Evolutionary conservation across 495 filamentous ascomycete genomes (phyloP), one percentile per base, ranked within the genome.

Genomic region (Terfezia boudieri): DNA sequence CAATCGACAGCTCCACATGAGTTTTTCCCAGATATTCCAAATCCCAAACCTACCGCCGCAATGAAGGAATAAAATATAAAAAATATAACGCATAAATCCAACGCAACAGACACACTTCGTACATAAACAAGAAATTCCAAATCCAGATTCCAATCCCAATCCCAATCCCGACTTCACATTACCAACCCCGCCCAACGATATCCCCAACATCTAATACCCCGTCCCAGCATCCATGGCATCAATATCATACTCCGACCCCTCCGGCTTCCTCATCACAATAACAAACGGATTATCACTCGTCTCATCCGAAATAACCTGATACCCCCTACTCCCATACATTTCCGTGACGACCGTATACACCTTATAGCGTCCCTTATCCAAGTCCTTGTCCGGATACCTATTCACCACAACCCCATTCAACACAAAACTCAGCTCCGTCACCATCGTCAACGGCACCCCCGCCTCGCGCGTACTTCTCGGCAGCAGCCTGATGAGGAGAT

Each of bases 381-480:
- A 14, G 12, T 46, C 41, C 41, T 20, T 4, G 4, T 46, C 41
- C 14, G 1, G 14, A 46, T 56, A 56, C 35, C 46, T 50, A 23
- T 61, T 59, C 37, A 61, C 59, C 10, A 54, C 37, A 16, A 57
- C 36, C 10, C 53, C 53, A 48, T 55, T 56, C 12, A 61, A 36
- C 43, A 61, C 36, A 49, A 61, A 57, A 51, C 57, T 59, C 59
- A 61, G 14, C 50, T 56, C 55, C 36, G 48, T 43, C 12, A 56
- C 36, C 50, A 46, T 41, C 23, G 38, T 52, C 12, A 56, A 38
- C 36, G 10, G 5, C 36, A 56, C 49, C 17, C 41, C 41, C 6
- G 35, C 6, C 16, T 36, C 41, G 9, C 36, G 8, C 38, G 16
- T 49, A 23, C 60, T 64, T 14, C 61, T 36, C 36, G 57, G 60